Evolutionary conservation across 2,329 filamentous ascomycete species (phyloP).

Genomic region (Pseudodiploospora longispora): DNA sequence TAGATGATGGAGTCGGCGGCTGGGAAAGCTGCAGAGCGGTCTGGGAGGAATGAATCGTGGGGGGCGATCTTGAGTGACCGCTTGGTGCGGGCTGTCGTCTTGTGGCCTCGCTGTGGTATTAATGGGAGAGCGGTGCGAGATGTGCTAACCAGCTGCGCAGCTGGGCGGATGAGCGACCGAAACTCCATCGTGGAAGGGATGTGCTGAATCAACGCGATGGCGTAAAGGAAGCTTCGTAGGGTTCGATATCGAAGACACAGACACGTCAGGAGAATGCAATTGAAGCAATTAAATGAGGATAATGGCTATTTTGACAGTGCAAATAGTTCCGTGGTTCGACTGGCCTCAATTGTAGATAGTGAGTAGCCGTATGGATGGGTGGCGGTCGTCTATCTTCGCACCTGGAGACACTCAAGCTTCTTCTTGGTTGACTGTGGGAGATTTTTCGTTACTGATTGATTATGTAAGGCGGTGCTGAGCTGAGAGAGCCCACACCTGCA

Average conservation of each 20-base stretch:
- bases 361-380: neutral
- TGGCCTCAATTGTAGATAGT: conserved; percentile 10
- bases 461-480: neutral
- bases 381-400: neutral
- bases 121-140: conserved; percentile 18
- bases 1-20: conserved; percentile 40
- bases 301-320: too few species aligned
- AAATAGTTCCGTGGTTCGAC: neutral
- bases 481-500: too few species aligned
- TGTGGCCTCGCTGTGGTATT: conserved; percentile 33
- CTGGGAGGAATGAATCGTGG: conserved; percentile 50
- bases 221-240: too few species aligned
- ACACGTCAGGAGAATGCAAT: neutral
- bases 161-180: conserved; percentile 26
- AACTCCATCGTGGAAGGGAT: conserved; percentile 25
- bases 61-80: conserved; percentile 51
- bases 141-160: conserved; percentile 22
- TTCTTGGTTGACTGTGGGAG: neutral
- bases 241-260: too few species aligned
- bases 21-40: conserved; percentile 21
- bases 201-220: neutral
- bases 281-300: neutral
- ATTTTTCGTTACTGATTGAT: neutral
- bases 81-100: conserved; percentile 47
- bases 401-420: neutral